Conservation (phyloP, 169 alveolate genomes). For the Plasmodium vivax region DNA sequence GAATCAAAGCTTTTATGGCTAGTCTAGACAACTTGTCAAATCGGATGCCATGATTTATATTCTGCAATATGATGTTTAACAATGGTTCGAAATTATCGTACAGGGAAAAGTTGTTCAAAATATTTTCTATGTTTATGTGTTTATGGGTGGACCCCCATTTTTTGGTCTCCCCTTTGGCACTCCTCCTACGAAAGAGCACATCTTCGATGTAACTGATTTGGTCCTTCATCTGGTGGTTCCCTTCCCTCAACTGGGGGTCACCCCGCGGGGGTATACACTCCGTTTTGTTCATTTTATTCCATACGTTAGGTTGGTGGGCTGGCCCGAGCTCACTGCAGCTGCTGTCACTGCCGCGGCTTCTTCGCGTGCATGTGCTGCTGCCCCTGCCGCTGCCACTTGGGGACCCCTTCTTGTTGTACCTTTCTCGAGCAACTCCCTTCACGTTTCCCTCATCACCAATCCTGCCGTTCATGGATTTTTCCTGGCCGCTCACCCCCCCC, state of each 20-base stretch:
- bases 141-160: not conserved
- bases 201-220: slow-evolving; percentile 25
- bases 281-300: not conserved
- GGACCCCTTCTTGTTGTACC: not conserved
- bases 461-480: not conserved
- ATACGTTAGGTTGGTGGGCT: not conserved
- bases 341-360: not conserved
- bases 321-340: not conserved
- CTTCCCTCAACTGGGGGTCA: not conserved
- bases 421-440: not conserved
- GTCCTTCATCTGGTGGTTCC: not conserved
- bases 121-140: not conserved
- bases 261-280: not conserved
- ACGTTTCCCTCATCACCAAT: not conserved
- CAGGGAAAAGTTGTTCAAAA: slow-evolving; percentile 40
- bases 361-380: not conserved
- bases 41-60: slow-evolving; percentile 53
- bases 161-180: not conserved
- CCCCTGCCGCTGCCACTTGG: not conserved
- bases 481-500: not conserved
- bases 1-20: slow-evolving; percentile 44
- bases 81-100: slow-evolving; percentile 54
- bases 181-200: not conserved
- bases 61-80: slow-evolving; percentile 38
- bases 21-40: slow-evolving; percentile 33